Evolutionary conservation across 1,284 basidiomycete species (phyloP).

Genomic region (Xerocomus nothofagi): DNA sequence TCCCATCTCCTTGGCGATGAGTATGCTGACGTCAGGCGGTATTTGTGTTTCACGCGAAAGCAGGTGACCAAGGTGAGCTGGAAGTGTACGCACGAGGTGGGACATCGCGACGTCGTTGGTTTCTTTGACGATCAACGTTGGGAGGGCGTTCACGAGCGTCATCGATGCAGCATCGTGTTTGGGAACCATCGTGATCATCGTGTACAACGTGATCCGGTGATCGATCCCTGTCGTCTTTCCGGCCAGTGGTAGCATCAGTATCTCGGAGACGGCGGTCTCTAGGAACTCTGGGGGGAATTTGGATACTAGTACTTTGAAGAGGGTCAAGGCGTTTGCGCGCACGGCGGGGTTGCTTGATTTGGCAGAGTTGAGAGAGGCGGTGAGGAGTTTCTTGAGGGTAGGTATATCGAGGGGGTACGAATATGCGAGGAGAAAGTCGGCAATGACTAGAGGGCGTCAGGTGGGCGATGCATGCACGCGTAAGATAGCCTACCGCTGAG

Average conservation of each 20-base stretch:
- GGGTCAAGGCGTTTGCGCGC: conserved; percentile 55
- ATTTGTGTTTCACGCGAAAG: conserved; percentile 44
- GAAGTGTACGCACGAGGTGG: conserved; percentile 55
- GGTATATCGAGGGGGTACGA: conserved; percentile 52
- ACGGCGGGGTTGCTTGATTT: conserved; percentile 77
- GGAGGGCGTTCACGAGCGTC: conserved; percentile 53
- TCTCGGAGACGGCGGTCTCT: conserved; percentile 57
- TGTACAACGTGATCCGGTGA: conserved; percentile 80
- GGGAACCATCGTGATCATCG: conserved; percentile 64
- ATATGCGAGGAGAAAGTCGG: conserved; percentile 59
- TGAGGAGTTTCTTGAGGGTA: conserved; percentile 63
- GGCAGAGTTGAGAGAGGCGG: conserved; percentile 64
- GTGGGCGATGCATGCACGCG: background rate
- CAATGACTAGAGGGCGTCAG: conserved; percentile 43
- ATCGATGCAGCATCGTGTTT: conserved; percentile 54
- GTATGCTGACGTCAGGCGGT: conserved; percentile 43
- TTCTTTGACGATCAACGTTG: conserved; percentile 75
- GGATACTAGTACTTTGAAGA: conserved; percentile 61
- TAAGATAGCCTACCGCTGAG: conserved; percentile 47
- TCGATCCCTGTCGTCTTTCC: conserved; percentile 87
- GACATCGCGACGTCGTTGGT: conserved; percentile 64
- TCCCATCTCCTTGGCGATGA: conserved; percentile 71
- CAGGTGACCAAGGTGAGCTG: conserved; percentile 57
- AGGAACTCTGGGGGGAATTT: conserved; percentile 32
- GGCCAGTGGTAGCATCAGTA: conserved; percentile 70